phyloP scores from a whole-genome alignment of 1,139 yeast species.

The Suhomyces anneliseae region DNA sequence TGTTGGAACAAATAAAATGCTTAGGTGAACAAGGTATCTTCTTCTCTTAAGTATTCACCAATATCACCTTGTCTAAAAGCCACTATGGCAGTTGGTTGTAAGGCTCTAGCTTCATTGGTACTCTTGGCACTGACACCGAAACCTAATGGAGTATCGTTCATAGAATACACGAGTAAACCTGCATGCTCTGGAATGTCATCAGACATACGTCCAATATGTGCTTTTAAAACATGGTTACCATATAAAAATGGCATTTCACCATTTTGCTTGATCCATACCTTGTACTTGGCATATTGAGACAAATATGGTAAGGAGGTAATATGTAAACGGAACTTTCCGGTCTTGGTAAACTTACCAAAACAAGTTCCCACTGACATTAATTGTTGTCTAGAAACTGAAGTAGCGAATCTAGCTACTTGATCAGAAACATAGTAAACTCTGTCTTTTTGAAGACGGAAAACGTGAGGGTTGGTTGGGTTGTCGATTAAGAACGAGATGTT shows the following conservation, averaged over 20 bases:
- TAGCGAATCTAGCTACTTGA: conserved; percentile 79
- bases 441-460: conserved; percentile 93
- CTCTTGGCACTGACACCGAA: conserved; percentile 95
- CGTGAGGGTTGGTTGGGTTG: conserved; percentile 87
- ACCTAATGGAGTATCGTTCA: conserved; percentile 92
- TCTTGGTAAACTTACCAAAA: conserved; percentile 94
- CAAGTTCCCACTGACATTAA: conserved; percentile 93
- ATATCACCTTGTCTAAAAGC: conserved; percentile 97
- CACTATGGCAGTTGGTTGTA: conserved; percentile 92
- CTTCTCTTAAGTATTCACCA: conserved; percentile 97
- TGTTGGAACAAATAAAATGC: not conserved
- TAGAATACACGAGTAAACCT: conserved; percentile 86
- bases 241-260: conserved; percentile 99
- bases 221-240: conserved; percentile 95
- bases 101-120: conserved; percentile 81
- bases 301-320: conserved; percentile 84
- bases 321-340: conserved; percentile 94
- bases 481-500: conserved; percentile 87
- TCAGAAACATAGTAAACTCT: conserved; percentile 92
- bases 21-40: conserved; percentile 88
- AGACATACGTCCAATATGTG: conserved; percentile 94
- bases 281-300: conserved; percentile 87
- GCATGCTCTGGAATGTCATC: conserved; percentile 98
- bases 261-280: conserved; percentile 93
- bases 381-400: conserved; percentile 83